A percentile compares a stretch with the other conserved stretches of the same genome.
These are phyloP conservation scores for Claviceps spartinae DNA, from an alignment of 2,329 filamentous ascomycete species.

Conservation along the genomic window DNA sequence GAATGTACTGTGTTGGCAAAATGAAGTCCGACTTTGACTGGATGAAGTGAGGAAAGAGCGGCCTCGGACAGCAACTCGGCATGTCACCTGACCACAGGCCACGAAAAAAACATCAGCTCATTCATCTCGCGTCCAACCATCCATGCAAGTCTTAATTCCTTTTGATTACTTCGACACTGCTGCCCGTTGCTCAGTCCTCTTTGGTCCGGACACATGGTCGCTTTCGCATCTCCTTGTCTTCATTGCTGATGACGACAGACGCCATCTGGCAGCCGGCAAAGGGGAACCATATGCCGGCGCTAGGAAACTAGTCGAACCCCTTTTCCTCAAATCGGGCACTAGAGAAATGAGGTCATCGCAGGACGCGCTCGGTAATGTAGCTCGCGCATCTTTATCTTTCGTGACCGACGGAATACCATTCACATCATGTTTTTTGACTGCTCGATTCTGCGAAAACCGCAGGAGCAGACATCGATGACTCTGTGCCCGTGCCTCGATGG, in stretches of 20 bases:
- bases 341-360: neutral
- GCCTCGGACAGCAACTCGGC: neutral
- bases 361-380: neutral
- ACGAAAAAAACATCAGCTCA: no score
- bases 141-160: neutral
- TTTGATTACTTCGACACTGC: neutral
- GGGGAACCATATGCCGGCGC: neutral
- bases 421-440: no score
- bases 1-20: neutral
- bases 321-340: neutral
- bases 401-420: no score
- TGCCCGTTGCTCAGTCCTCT: neutral
- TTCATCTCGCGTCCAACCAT: neutral
- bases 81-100: neutral
- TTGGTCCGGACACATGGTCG: neutral
- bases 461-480: no score
- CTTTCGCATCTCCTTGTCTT: neutral
- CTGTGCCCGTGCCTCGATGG: no score
- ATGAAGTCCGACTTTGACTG: neutral
- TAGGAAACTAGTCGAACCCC: neutral
- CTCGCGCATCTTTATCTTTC: neutral
- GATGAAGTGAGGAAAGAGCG: neutral
- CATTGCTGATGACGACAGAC: neutral
- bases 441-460: no score
- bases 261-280: neutral